Conservation (phyloP, 1,284 basidiomycete species). For the Tremellales sp. region DNA sequence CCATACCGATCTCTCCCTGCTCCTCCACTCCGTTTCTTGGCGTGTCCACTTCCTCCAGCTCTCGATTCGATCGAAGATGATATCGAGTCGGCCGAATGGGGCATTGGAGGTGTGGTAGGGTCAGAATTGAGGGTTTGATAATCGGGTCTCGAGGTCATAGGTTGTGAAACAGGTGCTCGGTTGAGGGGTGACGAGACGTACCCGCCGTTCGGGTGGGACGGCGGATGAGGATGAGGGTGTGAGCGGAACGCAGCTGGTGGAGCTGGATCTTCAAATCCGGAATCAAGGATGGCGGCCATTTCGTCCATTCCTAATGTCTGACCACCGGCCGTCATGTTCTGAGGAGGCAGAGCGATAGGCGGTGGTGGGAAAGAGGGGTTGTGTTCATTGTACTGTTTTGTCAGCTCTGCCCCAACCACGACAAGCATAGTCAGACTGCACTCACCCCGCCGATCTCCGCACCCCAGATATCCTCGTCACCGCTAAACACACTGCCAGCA, state of each 20-base stretch:
- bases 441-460: slow-evolving; percentile 51
- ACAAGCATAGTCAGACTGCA: no score
- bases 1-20: slow-evolving; percentile 27
- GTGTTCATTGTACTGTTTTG: slow-evolving; percentile 74
- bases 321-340: slow-evolving; percentile 52
- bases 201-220: slow-evolving; percentile 21
- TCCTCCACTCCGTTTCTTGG: slow-evolving; percentile 40
- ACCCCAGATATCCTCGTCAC: slow-evolving; percentile 91
- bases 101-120: not conserved
- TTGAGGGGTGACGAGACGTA: slow-evolving; percentile 4
- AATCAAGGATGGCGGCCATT: slow-evolving; percentile 81
- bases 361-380: slow-evolving; percentile 72
- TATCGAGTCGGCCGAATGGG: slow-evolving; percentile 2
- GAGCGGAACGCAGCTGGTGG: slow-evolving; percentile 13
- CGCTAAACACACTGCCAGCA: slow-evolving; percentile 71
- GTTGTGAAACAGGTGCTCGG: not conserved
- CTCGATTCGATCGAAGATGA: slow-evolving; percentile 24
- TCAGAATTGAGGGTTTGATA: no score
- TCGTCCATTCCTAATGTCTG: slow-evolving; percentile 68
- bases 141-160: not conserved
- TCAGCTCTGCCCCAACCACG: slow-evolving; percentile 9
- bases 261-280: slow-evolving; percentile 71
- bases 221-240: slow-evolving; percentile 6
- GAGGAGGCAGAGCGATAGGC: slow-evolving; percentile 63
- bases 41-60: slow-evolving; percentile 31